Conservation (phyloP, 768 basidiomycete genomes). For the Podaxis rugospora region DNA sequence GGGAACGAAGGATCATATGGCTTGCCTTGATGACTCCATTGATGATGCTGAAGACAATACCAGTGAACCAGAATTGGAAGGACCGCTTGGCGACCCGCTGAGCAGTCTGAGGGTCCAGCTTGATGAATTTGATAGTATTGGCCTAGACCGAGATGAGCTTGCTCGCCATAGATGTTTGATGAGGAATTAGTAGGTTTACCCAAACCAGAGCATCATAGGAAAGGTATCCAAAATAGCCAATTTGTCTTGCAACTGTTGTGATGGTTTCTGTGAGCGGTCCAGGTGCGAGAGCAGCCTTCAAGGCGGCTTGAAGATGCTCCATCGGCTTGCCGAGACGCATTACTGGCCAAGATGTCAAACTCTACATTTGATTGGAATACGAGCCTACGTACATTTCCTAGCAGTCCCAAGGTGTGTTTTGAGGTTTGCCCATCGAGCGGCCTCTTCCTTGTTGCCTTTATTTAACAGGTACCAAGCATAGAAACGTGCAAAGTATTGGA, state of each 20-base stretch:
- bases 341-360: slow-evolving; percentile 42
- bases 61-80: slow-evolving; percentile 85
- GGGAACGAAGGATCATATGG: not conserved
- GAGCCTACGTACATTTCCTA: slow-evolving; percentile 65
- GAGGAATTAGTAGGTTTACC: slow-evolving; percentile 42
- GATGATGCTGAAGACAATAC: slow-evolving; percentile 75
- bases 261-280: slow-evolving; percentile 66
- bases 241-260: slow-evolving; percentile 75
- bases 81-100: slow-evolving; percentile 59
- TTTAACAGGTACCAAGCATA: slow-evolving; percentile 77
- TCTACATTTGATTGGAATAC: not conserved
- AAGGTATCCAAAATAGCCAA: slow-evolving; percentile 87
- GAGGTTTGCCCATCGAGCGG: slow-evolving; percentile 75
- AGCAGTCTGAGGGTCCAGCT: slow-evolving; percentile 54
- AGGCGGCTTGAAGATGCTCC: slow-evolving; percentile 89
- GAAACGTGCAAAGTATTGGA: slow-evolving; percentile 90
- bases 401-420: slow-evolving; percentile 82
- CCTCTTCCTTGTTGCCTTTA: slow-evolving; percentile 66
- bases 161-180: not conserved
- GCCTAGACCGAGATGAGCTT: slow-evolving; percentile 36
- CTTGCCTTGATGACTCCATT: slow-evolving; percentile 66
- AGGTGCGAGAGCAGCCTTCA: slow-evolving; percentile 58
- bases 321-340: slow-evolving; percentile 91
- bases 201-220: slow-evolving; percentile 80
- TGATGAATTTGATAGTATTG: slow-evolving; percentile 62